Base-by-base conservation (phyloP, 768 basidiomycete genomes). In the Calocybe cyanea region DNA sequence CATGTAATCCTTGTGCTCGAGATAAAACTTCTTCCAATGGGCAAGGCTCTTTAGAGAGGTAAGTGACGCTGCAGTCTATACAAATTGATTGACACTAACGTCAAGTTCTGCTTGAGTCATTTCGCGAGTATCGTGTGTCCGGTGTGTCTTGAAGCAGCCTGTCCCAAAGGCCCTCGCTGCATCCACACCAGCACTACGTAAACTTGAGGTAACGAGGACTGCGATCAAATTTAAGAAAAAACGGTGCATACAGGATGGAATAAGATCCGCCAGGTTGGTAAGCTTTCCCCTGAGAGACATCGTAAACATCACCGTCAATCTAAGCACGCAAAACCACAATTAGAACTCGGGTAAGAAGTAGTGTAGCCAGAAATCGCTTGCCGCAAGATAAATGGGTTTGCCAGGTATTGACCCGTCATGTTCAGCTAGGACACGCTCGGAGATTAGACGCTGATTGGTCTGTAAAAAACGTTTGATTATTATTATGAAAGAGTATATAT, bases 261-360 rank as follows among this genome's bases (percentile, higher is more conserved):
- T 92, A 92, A 33, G 87, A 78, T 31, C 92, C 94, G 11, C 93
- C 94, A 31, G 84, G 87, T 41, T 93, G 92, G 63, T 98, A 98
- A 17, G 85, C 74, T 48, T 74, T 71, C 54, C 82, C 83, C 50
- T 76, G 75, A n/a, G 84, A 80, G 42, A 98, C 94, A 59, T 98
- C 94, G 65, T 83, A 98, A 7, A 98, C 91, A 42, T 88, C 87
- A 10, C 89, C 88, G 60, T 92, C 90, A 61, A 98, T 87, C 90
- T 92, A 60, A 46, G 28, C 8, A 8, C 45, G 49, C 55, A 18
- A 25, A 17, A 24, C 13, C 2, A 17, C 15, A 15, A 17, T 30
- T 24, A 30, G 15, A 5, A 9, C 1, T n/a, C n/a, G n/a, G n/a
- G 11, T 11, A 19, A 43, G 31, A 32, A 32, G 8, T n/a, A n/a